These are phyloP conservation scores for Leccinellum luteum DNA, from an alignment of 768 basidiomycete genomes.

Conservation along the genomic window DNA sequence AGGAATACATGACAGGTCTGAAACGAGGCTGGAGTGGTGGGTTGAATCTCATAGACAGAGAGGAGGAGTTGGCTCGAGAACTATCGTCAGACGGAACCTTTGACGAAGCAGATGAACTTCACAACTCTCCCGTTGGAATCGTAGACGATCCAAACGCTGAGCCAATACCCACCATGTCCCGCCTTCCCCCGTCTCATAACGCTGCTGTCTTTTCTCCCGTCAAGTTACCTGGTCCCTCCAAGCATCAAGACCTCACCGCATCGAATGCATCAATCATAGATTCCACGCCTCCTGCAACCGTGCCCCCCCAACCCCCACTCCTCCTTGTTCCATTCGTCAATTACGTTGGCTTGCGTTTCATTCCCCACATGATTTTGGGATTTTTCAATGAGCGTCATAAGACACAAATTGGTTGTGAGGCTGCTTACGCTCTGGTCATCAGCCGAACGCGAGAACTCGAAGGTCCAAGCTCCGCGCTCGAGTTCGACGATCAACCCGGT, in stretches of 20 bases:
- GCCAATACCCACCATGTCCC: conserved; percentile 42
- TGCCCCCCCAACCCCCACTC: conserved; percentile 79
- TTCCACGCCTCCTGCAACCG: conserved; percentile 47
- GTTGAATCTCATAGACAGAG: conserved; percentile 63
- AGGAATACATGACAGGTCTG: conserved; percentile 91
- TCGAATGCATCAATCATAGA: conserved; percentile 30
- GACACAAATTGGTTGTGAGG: conserved; percentile 78
- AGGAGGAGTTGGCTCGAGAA: conserved; percentile 64
- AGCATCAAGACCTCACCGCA: conserved; percentile 13
- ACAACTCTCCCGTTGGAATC: conserved; percentile 24
- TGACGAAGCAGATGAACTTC: conserved; percentile 55
- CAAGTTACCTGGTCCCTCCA: conserved; percentile 20
- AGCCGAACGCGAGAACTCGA: conserved; percentile 59
- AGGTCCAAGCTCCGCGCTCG: conserved; percentile 26
- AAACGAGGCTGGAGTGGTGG: conserved; percentile 80
- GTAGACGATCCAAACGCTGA: conserved; percentile 33
- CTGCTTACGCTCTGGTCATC: conserved; percentile 72
- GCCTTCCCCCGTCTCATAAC: conserved; percentile 33
- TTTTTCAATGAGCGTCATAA: conserved; percentile 88
- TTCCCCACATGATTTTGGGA: conserved; percentile 87
- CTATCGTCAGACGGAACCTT: conserved; percentile 75
- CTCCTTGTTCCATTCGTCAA: conserved; percentile 73
- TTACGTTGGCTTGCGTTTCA: conserved; percentile 76
- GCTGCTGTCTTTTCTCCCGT: conserved; percentile 35
- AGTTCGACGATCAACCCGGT: conserved; percentile 17